Evolutionary conservation across 2,329 filamentous ascomycete species (phyloP).

Genomic region (Epichloe festucae): DNA sequence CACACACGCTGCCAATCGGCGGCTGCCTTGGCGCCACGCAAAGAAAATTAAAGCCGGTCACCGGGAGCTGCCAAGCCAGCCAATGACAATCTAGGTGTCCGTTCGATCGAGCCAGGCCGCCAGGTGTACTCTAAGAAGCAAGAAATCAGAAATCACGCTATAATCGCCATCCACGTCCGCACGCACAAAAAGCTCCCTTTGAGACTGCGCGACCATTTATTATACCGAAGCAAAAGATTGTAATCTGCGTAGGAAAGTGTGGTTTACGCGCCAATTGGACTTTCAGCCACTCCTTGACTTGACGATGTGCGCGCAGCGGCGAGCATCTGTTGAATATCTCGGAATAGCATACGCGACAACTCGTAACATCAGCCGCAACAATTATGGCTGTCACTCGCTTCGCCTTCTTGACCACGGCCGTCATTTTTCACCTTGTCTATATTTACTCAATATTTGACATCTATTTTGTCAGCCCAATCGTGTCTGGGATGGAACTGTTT

Average conservation of each 20-base stretch:
- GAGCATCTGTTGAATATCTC: neutral
- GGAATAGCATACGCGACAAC: neutral
- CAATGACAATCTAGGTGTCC: too few species aligned
- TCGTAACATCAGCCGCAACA: constrained; percentile 3
- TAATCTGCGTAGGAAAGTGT: neutral
- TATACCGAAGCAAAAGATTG: too few species aligned
- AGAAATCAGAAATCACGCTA: too few species aligned
- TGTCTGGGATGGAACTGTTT: constrained; percentile 85
- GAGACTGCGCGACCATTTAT: too few species aligned
- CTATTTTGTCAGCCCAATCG: constrained; percentile 96
- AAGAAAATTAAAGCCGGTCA: too few species aligned
- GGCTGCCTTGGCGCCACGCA: too few species aligned
- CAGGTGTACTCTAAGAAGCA: too few species aligned
- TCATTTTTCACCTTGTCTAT: constrained; percentile 88
- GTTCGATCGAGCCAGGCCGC: too few species aligned
- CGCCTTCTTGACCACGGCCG: constrained; percentile 75
- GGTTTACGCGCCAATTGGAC: neutral
- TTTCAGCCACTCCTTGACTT: neutral
- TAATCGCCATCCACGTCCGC: too few species aligned
- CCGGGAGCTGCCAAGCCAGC: too few species aligned
- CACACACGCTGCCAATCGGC: too few species aligned
- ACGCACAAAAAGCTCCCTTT: too few species aligned
- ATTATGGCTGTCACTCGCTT: constrained; percentile 53
- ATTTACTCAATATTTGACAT: constrained; percentile 96
- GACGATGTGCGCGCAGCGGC: neutral